A percentile compares a stretch with the other conserved stretches of the same genome.
Conservation (phyloP, 306 rosid genomes). For the Gastrolobium bilobum region DNA sequence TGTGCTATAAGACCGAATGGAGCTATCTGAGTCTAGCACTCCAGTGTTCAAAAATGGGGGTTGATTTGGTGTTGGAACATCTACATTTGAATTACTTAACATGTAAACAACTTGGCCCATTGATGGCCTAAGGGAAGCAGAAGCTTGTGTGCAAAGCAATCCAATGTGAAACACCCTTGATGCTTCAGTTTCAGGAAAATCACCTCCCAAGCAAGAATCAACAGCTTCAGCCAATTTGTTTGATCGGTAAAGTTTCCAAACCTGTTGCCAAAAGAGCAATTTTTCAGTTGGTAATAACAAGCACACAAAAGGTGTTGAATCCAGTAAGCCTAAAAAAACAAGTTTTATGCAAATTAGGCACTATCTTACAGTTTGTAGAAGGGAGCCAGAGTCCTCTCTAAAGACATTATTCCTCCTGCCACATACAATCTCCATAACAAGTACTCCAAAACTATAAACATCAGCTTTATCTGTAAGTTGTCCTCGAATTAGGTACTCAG, state of each 20-base stretch:
- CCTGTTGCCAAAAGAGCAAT: constrained; percentile 54
- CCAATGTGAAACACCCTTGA: constrained; percentile 73
- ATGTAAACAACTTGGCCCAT: constrained; percentile 68
- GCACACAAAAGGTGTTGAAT: background rate
- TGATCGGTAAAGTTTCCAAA: constrained; percentile 71
- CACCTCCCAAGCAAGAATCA: constrained; percentile 65
- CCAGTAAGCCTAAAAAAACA: background rate
- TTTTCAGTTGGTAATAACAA: constrained; percentile 25
- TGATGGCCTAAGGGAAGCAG: constrained; percentile 74
- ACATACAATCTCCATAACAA: constrained; percentile 81
- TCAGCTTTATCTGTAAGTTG: constrained; percentile 92
- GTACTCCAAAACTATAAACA: constrained; percentile 82
- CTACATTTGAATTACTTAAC: constrained; percentile 59
- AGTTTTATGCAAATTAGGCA: background rate
- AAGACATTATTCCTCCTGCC: constrained; percentile 78
- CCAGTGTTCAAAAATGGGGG: constrained; percentile 80
- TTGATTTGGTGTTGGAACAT: constrained; percentile 65
- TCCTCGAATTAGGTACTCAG: constrained; percentile 87
- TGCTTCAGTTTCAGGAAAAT: constrained; percentile 62
- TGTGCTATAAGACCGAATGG: constrained; percentile 59
- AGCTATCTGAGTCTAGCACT: constrained; percentile 53
- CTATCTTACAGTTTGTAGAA: constrained; percentile 72
- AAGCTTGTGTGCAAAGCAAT: constrained; percentile 85
- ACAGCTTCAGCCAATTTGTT: constrained; percentile 61
- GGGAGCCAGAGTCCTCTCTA: constrained; percentile 67